Base-by-base conservation (phyloP, 176 grass and related monocot species). In the Areca catechu region DNA sequence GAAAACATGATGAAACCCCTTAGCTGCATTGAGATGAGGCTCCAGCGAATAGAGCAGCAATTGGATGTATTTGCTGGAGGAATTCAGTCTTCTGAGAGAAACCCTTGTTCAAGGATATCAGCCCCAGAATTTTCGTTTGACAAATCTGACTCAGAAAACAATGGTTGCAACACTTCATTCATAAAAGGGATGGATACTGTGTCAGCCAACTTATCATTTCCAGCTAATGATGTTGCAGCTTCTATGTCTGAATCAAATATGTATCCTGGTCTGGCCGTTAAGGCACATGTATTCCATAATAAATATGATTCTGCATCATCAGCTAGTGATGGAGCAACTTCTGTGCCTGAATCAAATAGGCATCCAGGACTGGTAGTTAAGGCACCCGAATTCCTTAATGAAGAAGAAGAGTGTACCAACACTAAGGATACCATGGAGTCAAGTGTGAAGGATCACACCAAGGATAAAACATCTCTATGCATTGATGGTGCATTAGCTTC, bases 401-500 rank as follows among this genome's bases (percentile, higher is more conserved):
- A 85, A 17, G 77, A 71, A 50, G 67, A 86, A 63, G 74, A 20
- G 67, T 51, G 48, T 30, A 20, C 25, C 23, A 58, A 48, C 48
- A 62, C 53, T 70, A 62, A 72, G 75, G 69, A 71, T 71, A 56
- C 47, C 60, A 48, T 52, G 16, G 51, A 65, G 51, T 68, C 64
- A 79, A 59, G 55, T 58, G 37, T 19, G 51, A 14, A 28, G 16
- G 49, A 52, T 3, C 49, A 17, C 54, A 51, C 30, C 25, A 76
- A 76, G 73, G 67, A 37, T 50, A 85, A 80, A 74, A 52, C 54
- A 16, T n/a, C 50, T 60, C 66, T 82, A 61, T 83, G 81, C 57
- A 80, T 89, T 20, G 79, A 92, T 66, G 79, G 75, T 51, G 84
- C 81, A 60, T 84, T 98, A 75, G 84, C 84, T 25, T 85, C 88